These are phyloP conservation scores for Lophiotrema nucula DNA, from an alignment of 495 filamentous ascomycete genomes.

Conservation along the genomic window DNA sequence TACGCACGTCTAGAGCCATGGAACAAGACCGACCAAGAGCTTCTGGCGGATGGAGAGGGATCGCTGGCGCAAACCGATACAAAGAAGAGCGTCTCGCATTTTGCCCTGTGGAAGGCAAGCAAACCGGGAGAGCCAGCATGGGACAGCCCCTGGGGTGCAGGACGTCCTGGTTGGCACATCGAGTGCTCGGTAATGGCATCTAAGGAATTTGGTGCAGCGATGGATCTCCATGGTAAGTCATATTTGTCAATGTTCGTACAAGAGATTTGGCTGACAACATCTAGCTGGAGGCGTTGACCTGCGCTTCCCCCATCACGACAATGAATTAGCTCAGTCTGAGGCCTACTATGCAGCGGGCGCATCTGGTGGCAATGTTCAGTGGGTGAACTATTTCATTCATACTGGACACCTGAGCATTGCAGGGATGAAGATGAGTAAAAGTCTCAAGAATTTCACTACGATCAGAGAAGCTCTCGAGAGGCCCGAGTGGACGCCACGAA, in stretches of 20 bases:
- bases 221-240: constrained; percentile 96
- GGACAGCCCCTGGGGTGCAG: constrained; percentile 81
- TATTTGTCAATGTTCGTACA: too few species aligned
- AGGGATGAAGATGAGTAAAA: constrained; percentile 94
- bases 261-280: too few species aligned
- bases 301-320: constrained; percentile 76
- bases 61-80: constrained; percentile 60
- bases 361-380: constrained; percentile 56
- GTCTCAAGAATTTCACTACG: constrained; percentile 95
- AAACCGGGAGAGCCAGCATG: constrained; percentile 92
- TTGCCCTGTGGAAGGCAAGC: constrained; percentile 91
- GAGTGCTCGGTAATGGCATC: constrained; percentile 98
- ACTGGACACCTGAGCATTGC: constrained; percentile 92
- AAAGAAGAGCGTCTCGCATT: constrained; percentile 76
- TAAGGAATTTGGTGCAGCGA: constrained; percentile 71
- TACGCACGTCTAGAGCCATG: constrained; percentile 88
- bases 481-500: constrained; percentile 76
- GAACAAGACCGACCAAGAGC: constrained; percentile 75
- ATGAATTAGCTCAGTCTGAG: constrained; percentile 91
- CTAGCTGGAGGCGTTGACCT: constrained; percentile 91
- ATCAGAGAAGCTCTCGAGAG: constrained; percentile 76
- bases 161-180: constrained; percentile 95
- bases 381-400: constrained; percentile 96
- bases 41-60: constrained; percentile 89
- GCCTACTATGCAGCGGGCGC: constrained; percentile 62